These are phyloP conservation scores for Pyrenophora teres DNA, from an alignment of 2,329 filamentous ascomycete genomes.

Conservation along the genomic window DNA sequence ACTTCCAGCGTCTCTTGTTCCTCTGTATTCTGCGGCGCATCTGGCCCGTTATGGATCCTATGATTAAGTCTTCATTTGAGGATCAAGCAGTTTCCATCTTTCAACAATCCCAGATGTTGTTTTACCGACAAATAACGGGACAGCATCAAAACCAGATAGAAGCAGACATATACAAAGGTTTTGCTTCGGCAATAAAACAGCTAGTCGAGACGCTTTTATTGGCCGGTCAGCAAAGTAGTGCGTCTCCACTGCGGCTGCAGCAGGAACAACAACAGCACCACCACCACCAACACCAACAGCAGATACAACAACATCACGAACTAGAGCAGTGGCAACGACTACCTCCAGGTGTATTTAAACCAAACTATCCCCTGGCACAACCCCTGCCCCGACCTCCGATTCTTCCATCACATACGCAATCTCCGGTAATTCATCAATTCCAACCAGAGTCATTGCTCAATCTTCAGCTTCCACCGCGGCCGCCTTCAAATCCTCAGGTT, in stretches of 20 bases:
- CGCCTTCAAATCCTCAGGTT: too few species aligned
- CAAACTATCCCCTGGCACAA: too few species aligned
- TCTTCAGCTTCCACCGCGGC: too few species aligned
- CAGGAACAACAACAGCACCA: neutral
- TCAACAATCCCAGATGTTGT: conserved; percentile 14
- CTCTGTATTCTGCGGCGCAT: conserved; percentile 54
- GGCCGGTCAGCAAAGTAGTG: neutral
- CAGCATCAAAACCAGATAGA: neutral
- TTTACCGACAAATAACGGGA: neutral
- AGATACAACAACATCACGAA: neutral
- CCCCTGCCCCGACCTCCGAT: too few species aligned
- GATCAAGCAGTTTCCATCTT: conserved; percentile 5
- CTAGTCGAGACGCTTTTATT: neutral
- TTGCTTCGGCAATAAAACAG: too few species aligned
- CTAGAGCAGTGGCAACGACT: too few species aligned
- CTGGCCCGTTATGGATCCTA: conserved; percentile 27
- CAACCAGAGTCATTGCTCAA: too few species aligned
- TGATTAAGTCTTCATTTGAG: conserved; percentile 10
- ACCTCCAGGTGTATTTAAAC: too few species aligned
- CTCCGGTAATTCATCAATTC: too few species aligned
- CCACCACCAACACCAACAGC: neutral
- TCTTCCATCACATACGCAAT: neutral
- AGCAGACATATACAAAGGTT: neutral
- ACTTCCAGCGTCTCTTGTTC: conserved; percentile 62
- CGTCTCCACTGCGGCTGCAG: conserved; percentile 1